A percentile compares a stretch with the other conserved stretches of the same genome.
These are phyloP conservation scores for Phytopythium montanum DNA, from an alignment of 352 stramenopile species.

Conservation along the genomic window DNA sequence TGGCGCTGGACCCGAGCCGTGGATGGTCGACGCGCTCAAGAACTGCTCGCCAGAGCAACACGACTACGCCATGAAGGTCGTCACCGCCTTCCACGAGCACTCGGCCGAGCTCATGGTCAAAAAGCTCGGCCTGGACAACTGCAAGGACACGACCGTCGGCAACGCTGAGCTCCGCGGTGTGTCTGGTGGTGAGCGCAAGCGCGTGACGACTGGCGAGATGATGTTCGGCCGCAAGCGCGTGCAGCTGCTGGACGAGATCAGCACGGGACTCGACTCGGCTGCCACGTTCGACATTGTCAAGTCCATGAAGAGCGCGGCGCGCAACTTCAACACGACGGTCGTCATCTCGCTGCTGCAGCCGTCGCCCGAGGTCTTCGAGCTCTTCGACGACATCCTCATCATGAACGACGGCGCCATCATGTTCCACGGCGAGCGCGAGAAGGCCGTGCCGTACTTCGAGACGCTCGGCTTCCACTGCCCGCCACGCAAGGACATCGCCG, in stretches of 20 bases:
- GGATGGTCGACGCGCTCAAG: conserved; percentile 33
- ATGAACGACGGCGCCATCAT: conserved; percentile 49
- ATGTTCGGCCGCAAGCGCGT: conserved; percentile 68
- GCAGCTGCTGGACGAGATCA: conserved; percentile 80
- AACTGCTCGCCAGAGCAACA: conserved; percentile 29
- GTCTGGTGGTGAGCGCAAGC: conserved; percentile 60
- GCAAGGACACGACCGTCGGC: conserved; percentile 38
- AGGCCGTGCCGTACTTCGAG: conserved; percentile 48
- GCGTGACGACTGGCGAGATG: conserved; percentile 79
- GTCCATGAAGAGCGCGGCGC: conserved; percentile 47
- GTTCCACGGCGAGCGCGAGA: conserved; percentile 42
- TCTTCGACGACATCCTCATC: conserved; percentile 54
- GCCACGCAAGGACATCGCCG: conserved; percentile 21
- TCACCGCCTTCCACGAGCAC: conserved; percentile 30
- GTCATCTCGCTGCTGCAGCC: conserved; percentile 43
- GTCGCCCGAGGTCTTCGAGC: conserved; percentile 44
- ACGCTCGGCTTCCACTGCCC: conserved; percentile 41
- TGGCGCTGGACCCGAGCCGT: conserved; percentile 30
- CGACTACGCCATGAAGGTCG: conserved; percentile 28
- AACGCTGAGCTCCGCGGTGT: conserved; percentile 36
- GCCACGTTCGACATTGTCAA: conserved; percentile 77
- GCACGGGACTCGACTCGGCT: conserved; percentile 36
- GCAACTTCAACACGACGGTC: conserved; percentile 42
- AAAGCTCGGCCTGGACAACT: conserved; percentile 48
- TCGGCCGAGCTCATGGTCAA: conserved; percentile 43